Evolutionary conservation across 2,329 filamentous ascomycete species (phyloP), one percentile per base, ranked within the genome.

Genomic region (Arthrobotrys sinensis): DNA sequence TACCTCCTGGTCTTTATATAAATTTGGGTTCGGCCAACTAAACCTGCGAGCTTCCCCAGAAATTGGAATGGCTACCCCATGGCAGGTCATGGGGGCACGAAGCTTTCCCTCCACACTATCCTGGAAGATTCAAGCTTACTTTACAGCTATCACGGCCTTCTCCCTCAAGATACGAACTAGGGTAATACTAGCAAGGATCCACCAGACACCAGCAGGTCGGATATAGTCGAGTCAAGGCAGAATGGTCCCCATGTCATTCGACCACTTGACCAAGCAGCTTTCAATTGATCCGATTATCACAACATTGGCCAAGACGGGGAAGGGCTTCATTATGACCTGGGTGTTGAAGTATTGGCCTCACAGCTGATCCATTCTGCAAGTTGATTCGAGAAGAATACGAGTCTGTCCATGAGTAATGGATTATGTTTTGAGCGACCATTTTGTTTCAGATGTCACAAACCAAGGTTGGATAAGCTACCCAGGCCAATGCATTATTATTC

Each of bases 381-480:
- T 46, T 16, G 45, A 11, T 53, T 66, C 16, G 63, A 55, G 34
- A 64, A 38, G 32, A 21, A 70, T 76, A 76, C 72, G 65, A 70
- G 72, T 24, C 1, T 32, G 24, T 10, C 21, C 32, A 45, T 36
- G 69, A 73, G 40, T 57, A 60, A 66, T 71, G 67, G 14, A 43
- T 16, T 43, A 14, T 36, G 12, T 21, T 24, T 19, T 12, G 28
- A n/a, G 7, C 50, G 19, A 16, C n/a, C 48, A 19, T 50, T 21
- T 16, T 40, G 53, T 57, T 40, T 57, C 32, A 57, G 38, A 36
- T 60, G 24, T n/a, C 8, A 11, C 7, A 43, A 43, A 60, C 28
- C 55, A 60, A 24, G 36, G 16, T 36, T 60, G 16, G 53, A 43
- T 43, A 63, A 63, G 57, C 12, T 32, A 8, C 28, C 16, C 32